A percentile compares a stretch with the other conserved stretches of the same genome.
These are phyloP conservation scores for Chaetomidium leptoderma DNA, from an alignment of 495 filamentous ascomycete species.

Conservation along the genomic window DNA sequence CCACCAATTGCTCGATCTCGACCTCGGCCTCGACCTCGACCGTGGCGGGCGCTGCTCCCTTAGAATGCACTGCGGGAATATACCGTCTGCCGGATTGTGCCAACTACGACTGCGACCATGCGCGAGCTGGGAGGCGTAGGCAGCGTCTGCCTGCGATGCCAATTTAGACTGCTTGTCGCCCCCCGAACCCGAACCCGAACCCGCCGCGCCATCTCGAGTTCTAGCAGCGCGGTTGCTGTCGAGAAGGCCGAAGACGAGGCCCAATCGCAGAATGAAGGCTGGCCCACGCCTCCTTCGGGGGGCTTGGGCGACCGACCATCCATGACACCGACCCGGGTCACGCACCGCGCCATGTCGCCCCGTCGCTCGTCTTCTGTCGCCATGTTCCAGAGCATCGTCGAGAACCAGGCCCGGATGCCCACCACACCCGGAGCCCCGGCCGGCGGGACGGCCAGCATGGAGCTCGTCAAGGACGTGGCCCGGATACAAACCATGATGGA, in stretches of 20 bases:
- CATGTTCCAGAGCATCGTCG: constrained; percentile 29
- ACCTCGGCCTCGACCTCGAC: too few relatives aligned
- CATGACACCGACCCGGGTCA: not conserved
- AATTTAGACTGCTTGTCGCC: constrained; percentile 16
- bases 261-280: not conserved
- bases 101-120: constrained; percentile 16
- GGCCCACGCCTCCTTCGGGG: not conserved
- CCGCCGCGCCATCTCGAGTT: constrained; percentile 10
- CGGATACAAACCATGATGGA: constrained; percentile 38
- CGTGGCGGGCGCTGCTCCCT: too few relatives aligned
- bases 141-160: constrained; percentile 30
- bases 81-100: not conserved
- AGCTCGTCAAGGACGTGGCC: constrained; percentile 28
- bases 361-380: constrained; percentile 10
- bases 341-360: not conserved
- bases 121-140: constrained; percentile 22
- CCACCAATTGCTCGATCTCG: not conserved
- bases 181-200: constrained; percentile 2
- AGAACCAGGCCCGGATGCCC: not conserved
- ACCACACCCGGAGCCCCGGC: not conserved
- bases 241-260: not conserved
- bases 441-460: constrained; percentile 13
- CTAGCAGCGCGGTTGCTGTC: not conserved
- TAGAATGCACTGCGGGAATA: not conserved
- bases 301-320: not conserved